Conservation (phyloP, 371 early-diverging fungal species). For the Syncephalastrum contaminatum region DNA sequence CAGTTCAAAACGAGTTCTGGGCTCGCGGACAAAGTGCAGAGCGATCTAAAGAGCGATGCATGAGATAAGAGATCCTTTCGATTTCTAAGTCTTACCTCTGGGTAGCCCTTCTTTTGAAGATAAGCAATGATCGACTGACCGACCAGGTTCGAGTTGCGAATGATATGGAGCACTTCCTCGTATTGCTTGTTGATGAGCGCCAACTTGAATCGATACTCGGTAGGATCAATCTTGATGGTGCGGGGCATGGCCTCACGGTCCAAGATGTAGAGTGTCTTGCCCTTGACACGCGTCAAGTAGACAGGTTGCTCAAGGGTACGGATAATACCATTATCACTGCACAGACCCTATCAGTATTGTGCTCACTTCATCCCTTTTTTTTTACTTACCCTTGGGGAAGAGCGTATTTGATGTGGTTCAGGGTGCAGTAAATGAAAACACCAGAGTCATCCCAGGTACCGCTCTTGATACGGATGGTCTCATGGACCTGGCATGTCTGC, state of each 20-base stretch:
- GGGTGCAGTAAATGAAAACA: slow-evolving; percentile 95
- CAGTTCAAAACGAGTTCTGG: slow-evolving; percentile 92
- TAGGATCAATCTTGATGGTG: slow-evolving; percentile 89
- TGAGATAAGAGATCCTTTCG: not conserved
- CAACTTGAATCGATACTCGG: slow-evolving; percentile 97
- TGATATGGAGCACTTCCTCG: slow-evolving; percentile 91
- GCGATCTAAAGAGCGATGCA: slow-evolving; percentile 65
- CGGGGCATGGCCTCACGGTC: slow-evolving; percentile 88
- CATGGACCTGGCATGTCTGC: slow-evolving; percentile 86
- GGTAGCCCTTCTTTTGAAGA: slow-evolving; percentile 97
- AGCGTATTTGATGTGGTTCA: slow-evolving; percentile 99
- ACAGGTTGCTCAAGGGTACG: slow-evolving; percentile 95
- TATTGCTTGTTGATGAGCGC: slow-evolving; percentile 90
- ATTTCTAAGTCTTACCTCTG: slow-evolving; percentile 61
- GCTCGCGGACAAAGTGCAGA: slow-evolving; percentile 96
- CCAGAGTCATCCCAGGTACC: slow-evolving; percentile 94
- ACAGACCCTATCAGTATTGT: not conserved
- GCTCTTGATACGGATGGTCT: slow-evolving; percentile 97
- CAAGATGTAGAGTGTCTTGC: slow-evolving; percentile 80
- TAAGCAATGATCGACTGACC: slow-evolving; percentile 98
- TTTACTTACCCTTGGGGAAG: slow-evolving; percentile 82
- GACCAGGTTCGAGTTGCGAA: slow-evolving; percentile 92
- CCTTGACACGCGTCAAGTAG: slow-evolving; percentile 85
- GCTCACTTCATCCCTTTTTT: not conserved
- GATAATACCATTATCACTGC: slow-evolving; percentile 91